Conservation (phyloP, 371 early-diverging fungal species). For the Lichtheimia corymbifera region DNA sequence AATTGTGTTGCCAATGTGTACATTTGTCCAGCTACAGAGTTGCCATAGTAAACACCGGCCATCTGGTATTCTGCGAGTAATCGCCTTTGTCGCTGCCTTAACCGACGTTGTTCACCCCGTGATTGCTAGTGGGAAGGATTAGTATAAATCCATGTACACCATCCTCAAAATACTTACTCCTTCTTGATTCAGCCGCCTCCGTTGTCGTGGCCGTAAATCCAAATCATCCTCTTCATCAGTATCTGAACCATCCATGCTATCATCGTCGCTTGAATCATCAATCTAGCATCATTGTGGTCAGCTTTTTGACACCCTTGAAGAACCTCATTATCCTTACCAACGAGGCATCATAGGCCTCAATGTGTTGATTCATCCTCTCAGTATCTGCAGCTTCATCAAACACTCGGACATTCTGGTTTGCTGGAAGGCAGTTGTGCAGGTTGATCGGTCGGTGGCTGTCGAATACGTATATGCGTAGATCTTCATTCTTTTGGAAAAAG, state of each 20-base stretch:
- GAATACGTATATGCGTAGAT: slow-evolving; percentile 72
- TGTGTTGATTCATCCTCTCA: slow-evolving; percentile 54
- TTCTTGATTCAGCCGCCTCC: slow-evolving; percentile 28
- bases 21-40: slow-evolving; percentile 54
- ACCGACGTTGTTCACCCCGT: slow-evolving; percentile 12
- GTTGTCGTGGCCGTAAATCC: slow-evolving; percentile 28
- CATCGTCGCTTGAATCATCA: slow-evolving; percentile 14
- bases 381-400: slow-evolving; percentile 82
- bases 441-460: slow-evolving; percentile 90
- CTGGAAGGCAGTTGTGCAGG: slow-evolving; percentile 71
- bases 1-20: slow-evolving; percentile 62
- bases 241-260: slow-evolving; percentile 17
- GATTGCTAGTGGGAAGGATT: slow-evolving; percentile 4
- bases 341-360: slow-evolving; percentile 67
- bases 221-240: slow-evolving; percentile 22
- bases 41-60: slow-evolving; percentile 58
- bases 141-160: background rate
- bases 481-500: slow-evolving; percentile 54
- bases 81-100: slow-evolving; percentile 28
- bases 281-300: too few relatives aligned
- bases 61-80: slow-evolving; percentile 58
- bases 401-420: slow-evolving; percentile 66
- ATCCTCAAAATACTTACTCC: slow-evolving; percentile 2
- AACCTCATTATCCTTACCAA: slow-evolving; percentile 42
- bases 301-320: background rate